These are phyloP conservation scores for Ustilago nuda DNA, from an alignment of 1,284 basidiomycete species.

Conservation along the genomic window DNA sequence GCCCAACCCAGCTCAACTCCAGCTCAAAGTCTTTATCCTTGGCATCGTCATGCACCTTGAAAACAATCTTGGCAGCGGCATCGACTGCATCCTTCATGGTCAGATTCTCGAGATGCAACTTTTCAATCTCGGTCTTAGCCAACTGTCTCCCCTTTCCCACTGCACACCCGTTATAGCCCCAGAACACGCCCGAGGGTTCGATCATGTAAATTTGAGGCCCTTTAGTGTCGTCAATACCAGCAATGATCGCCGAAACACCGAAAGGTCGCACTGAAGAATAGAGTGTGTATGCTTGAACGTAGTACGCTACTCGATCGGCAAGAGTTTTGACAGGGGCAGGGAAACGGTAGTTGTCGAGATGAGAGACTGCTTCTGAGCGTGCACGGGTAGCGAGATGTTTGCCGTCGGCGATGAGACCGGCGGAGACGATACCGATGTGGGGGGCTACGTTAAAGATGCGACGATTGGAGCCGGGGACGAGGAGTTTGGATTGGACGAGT, in stretches of 20 bases:
- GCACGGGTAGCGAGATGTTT: constrained; percentile 88
- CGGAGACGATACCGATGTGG: constrained; percentile 85
- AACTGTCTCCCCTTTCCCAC: constrained; percentile 96
- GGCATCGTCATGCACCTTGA: constrained; percentile 94
- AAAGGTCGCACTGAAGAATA: constrained; percentile 98
- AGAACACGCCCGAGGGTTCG: constrained; percentile 94
- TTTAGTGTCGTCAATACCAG: constrained; percentile 82
- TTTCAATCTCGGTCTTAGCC: constrained; percentile 98
- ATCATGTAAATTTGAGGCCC: constrained; percentile 85
- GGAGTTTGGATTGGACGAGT: constrained; percentile 94
- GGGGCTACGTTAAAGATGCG: constrained; percentile 92
- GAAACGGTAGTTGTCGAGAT: constrained; percentile 81
- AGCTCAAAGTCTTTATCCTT: constrained; percentile 99
- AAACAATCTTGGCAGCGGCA: constrained; percentile 74
- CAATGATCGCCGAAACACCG: constrained; percentile 91
- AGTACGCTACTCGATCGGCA: constrained; percentile 85
- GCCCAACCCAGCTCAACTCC: constrained; percentile 95
- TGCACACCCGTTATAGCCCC: constrained; percentile 75
- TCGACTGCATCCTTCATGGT: constrained; percentile 71
- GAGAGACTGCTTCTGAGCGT: constrained; percentile 83
- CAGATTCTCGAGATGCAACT: constrained; percentile 84
- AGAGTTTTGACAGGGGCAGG: constrained; percentile 85
- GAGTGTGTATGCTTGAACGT: constrained; percentile 94
- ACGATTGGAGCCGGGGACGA: constrained; percentile 91
- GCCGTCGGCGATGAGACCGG: constrained; percentile 93